phyloP scores from a whole-genome alignment of 2,329 filamentous ascomycete species.

The Fusarium virguliforme region DNA sequence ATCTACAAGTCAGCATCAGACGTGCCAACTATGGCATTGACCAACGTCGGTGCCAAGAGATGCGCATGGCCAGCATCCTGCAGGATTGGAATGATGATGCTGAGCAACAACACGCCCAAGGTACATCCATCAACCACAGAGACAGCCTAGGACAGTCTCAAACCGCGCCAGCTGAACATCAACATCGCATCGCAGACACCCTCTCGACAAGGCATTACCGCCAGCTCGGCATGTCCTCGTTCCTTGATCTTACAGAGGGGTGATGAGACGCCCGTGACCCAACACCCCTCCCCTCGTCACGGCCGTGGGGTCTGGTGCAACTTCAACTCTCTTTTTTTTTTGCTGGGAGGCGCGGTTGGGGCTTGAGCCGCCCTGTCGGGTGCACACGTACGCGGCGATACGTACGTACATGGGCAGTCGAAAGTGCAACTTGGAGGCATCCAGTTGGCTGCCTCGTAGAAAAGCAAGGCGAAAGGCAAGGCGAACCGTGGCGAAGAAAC shows the following conservation, averaged over 20 bases:
- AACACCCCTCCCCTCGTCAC: not conserved
- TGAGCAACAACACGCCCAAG: not conserved
- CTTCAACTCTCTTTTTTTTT: slow-evolving; percentile 2
- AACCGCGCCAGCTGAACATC: not conserved
- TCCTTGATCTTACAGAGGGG: not conserved
- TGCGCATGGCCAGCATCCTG: not conserved
- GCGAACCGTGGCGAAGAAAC: slow-evolving; percentile 13
- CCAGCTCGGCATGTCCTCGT: slow-evolving; percentile 5
- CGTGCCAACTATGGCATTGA: not conserved
- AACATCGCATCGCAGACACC: not conserved
- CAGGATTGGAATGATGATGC: not conserved
- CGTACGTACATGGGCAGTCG: not conserved
- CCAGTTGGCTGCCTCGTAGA: slow-evolving; percentile 4
- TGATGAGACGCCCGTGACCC: not conserved
- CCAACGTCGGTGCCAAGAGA: not conserved
- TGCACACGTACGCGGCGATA: not conserved
- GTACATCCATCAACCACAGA: not conserved
- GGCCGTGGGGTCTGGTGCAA: not conserved
- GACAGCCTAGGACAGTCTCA: not conserved
- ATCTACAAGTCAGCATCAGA: not conserved
- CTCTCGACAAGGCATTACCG: not conserved
- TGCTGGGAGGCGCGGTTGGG: slow-evolving; percentile 2
- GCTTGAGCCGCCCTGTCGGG: slow-evolving; percentile 14
- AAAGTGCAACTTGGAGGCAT: slow-evolving; percentile 12
- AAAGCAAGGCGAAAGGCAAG: slow-evolving; percentile 20